Evolutionary conservation across 305 asterid species (phyloP).

Genomic region (Ilex paraguariensis): DNA sequence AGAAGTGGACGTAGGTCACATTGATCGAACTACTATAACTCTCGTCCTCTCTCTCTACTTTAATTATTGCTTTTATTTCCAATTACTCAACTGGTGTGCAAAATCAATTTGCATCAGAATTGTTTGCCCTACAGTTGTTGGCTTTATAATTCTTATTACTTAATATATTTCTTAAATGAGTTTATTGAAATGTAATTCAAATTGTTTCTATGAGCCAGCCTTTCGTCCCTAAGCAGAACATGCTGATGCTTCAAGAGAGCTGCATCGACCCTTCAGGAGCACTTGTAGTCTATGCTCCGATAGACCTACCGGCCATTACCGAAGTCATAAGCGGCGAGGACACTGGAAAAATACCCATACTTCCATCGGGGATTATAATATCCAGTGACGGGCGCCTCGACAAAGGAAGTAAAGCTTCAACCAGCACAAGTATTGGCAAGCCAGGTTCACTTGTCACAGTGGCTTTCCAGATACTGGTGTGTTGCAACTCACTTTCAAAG

Average conservation of each 20-base stretch:
- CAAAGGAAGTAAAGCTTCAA: conserved; percentile 19
- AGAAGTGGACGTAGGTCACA: too few relatives aligned
- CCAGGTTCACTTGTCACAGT: conserved; percentile 52
- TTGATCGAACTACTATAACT: too few relatives aligned
- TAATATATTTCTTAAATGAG: too few relatives aligned
- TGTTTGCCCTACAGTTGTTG: not conserved
- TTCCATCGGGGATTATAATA: conserved; percentile 65
- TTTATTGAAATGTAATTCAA: not conserved
- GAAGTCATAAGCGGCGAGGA: conserved; percentile 42
- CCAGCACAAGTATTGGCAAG: conserved; percentile 9
- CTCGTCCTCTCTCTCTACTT: too few relatives aligned
- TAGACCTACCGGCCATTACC: conserved; percentile 25
- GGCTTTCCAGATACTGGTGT: conserved; percentile 46
- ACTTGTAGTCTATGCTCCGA: conserved; percentile 42
- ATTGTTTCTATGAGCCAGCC: conserved; percentile 29
- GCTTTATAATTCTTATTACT: not conserved
- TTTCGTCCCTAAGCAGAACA: conserved; percentile 29
- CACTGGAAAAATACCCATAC: conserved; percentile 27
- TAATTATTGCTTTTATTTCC: too few relatives aligned
- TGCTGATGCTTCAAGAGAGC: conserved; percentile 63
- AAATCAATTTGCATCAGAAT: too few relatives aligned
- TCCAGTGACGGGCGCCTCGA: conserved; percentile 39
- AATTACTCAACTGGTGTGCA: too few relatives aligned
- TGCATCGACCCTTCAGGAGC: conserved; percentile 47
- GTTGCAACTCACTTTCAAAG: conserved; percentile 21